Evolutionary conservation across 2,329 filamentous ascomycete species (phyloP), one percentile per base, ranked within the genome.

Genomic region (Ceratocystiopsis minuta): DNA sequence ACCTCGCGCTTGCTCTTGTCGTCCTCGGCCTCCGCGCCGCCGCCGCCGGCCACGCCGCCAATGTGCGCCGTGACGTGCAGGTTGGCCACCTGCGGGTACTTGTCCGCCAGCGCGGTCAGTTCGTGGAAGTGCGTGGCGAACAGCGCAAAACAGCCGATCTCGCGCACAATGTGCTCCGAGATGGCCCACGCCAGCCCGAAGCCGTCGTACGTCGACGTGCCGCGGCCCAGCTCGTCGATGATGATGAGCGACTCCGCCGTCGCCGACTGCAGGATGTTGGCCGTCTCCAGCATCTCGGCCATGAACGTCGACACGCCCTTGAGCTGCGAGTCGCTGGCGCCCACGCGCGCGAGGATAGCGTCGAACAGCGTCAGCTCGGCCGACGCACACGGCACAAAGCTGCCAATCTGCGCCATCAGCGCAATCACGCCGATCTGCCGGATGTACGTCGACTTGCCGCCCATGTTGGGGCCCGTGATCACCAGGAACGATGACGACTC

Each of bases 171-270:
- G 60, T 98, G 86, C 61, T 98, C 90, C 0, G 85, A 93, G 47
- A 98, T 98, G 40, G 90, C 90, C 90, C 90, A 98, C 0, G 92
- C 90, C n/a, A 98, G 74, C 34, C 92, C 90, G 53, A 98, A 98
- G 10, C 90, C 90, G 57, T 98, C 92, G 57, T 98, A 98, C 0
- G 92, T 98, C 47, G 86, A 95, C 0, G 90, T 98, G 44, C 90
- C 90, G 46, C 90, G 84, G 39, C 90, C 90, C 2, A 98, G 75
- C 59, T 98, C 90, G 58, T 98, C 92, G 51, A 98, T 95, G 59
- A 98, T 96, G 62, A 98, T 96, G 41, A 98, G 72, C 5, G 85
- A 94, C 57, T 98, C 90, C 31, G 80, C 76, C 0, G 90, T 98
- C 2, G 90, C 90, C 0, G 85, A 92, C 63, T 96, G 96, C 55